Base-by-base conservation (phyloP, 441 rosid genomes). In the Mallotus japonicus region DNA sequence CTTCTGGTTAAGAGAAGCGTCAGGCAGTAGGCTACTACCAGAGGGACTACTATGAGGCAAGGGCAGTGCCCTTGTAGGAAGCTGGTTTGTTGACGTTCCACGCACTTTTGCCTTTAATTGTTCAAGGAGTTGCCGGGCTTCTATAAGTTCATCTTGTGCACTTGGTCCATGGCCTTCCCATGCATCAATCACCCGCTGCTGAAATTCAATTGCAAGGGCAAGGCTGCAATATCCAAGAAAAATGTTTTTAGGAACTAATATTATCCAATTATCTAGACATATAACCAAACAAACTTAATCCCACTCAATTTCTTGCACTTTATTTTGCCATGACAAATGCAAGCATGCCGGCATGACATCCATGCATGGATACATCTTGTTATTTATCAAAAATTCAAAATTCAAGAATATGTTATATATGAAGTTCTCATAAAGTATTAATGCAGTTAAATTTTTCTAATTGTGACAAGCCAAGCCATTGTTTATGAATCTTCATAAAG, bases 131-230 rank as follows among this genome's bases (percentile, higher is more conserved):
- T 70, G 81, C 20, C 47, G 76, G 4, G 96, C 96, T 74, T 89
- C 97, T 71, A 49, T 78, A 70, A 95, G 88, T 76, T 91, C 96
- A 20, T 85, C 93, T 80, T 81, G 75, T 37, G 86, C 92, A 65
- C 85, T 85, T 15, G 84, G 80, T 75, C 99, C 96, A 73, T 91
- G 99, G 80, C 90, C 84, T 50, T 91, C 92, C 99, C 96, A 95
- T 75, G 92, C 95, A 77, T 87, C 87, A 24, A 95, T 75, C 32
- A 76, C 99, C 74, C 73, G 84, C 82, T 83, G 92, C 83, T 95
- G 99, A 83, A 92, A 95, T 71, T 90, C 95, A 64, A 92, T 83
- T 8, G 98, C 97, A 8, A 95, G 87, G 28, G 80, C 60, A 79
- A 87, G 89, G 86, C 98, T 95, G 87, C 88, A 81, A 75, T 67